phyloP scores from a whole-genome alignment of 495 filamentous ascomycete species.

The Paragyromitra xinjiangensis region DNA sequence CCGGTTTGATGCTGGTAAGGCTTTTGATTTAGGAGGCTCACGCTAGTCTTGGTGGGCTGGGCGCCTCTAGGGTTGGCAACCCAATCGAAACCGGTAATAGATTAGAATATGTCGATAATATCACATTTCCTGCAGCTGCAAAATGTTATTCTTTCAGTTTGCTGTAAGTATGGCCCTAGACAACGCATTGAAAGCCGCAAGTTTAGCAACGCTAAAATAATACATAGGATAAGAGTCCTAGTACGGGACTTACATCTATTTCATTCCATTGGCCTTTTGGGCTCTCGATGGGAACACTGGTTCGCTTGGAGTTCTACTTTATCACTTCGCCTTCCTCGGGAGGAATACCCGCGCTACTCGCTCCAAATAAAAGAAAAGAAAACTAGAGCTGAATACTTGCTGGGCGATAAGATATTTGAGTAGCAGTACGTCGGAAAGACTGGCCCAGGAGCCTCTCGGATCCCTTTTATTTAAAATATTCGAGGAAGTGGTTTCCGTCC shows the following conservation, averaged over 20 bases:
- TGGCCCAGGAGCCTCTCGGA: too few species aligned
- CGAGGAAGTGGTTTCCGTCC: too few species aligned
- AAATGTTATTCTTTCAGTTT: neutral
- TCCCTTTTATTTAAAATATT: too few species aligned
- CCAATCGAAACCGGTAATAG: neutral
- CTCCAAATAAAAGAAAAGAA: neutral
- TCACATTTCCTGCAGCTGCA: neutral
- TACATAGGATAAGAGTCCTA: neutral
- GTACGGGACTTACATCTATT: neutral
- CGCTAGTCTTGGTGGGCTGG: neutral
- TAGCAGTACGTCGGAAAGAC: neutral
- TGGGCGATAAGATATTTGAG: neutral
- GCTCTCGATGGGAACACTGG: neutral
- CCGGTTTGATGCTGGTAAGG: neutral
- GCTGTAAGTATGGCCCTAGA: neutral
- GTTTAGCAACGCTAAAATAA: neutral
- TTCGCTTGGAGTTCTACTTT: neutral
- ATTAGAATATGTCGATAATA: neutral
- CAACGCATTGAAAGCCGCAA: neutral
- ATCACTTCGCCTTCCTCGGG: neutral
- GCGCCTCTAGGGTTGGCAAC: neutral
- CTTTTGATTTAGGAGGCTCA: neutral
- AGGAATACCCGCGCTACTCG: too few species aligned
- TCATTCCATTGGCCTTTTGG: neutral
- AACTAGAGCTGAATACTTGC: neutral